Conservation (phyloP, 208 protist genomes). For the Wallacemonas sp. region DNA sequence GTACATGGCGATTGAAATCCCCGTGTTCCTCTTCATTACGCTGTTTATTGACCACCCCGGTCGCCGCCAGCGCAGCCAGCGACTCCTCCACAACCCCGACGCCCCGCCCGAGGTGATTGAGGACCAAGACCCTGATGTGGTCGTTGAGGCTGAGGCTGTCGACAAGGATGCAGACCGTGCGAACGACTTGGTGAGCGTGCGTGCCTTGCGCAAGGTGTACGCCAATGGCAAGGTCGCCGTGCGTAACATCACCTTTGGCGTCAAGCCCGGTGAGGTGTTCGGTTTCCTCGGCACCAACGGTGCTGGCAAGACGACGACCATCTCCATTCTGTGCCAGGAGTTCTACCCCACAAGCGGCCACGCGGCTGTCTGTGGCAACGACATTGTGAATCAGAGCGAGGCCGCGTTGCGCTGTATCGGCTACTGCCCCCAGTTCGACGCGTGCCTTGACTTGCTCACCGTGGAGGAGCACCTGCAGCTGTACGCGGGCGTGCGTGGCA, state of each 20-base stretch:
- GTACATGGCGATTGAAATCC: slow-evolving; percentile 53
- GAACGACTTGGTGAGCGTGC: slow-evolving; percentile 53
- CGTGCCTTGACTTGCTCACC: slow-evolving; percentile 86
- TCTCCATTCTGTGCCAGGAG: slow-evolving; percentile 81
- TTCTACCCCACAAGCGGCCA: slow-evolving; percentile 63
- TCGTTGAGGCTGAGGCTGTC: slow-evolving; percentile 28
- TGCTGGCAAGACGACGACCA: slow-evolving; percentile 85
- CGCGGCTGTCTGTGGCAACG: slow-evolving; percentile 44
- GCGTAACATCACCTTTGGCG: slow-evolving; percentile 66
- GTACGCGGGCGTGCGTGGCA: slow-evolving; percentile 68
- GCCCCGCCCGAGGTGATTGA: slow-evolving; percentile 25
- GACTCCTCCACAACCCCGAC: slow-evolving; percentile 33
- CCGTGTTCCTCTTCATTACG: slow-evolving; percentile 44
- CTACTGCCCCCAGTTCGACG: slow-evolving; percentile 94
- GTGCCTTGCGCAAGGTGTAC: slow-evolving; percentile 65
- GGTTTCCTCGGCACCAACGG: slow-evolving; percentile 90
- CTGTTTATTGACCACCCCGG: slow-evolving; percentile 62
- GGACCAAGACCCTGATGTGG: slow-evolving; percentile 45
- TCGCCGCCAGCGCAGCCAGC: slow-evolving; percentile 34
- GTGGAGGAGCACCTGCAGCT: slow-evolving; percentile 89
- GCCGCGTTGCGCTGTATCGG: slow-evolving; percentile 68
- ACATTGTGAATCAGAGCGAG: slow-evolving; percentile 38
- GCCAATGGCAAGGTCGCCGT: slow-evolving; percentile 68
- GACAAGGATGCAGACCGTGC: slow-evolving; percentile 18
- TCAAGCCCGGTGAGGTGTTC: slow-evolving; percentile 76